A percentile compares a stretch with the other conserved stretches of the same genome.
phyloP scores from a whole-genome alignment of 208 protist genomes.

The Naegleria lovaniensis region DNA sequence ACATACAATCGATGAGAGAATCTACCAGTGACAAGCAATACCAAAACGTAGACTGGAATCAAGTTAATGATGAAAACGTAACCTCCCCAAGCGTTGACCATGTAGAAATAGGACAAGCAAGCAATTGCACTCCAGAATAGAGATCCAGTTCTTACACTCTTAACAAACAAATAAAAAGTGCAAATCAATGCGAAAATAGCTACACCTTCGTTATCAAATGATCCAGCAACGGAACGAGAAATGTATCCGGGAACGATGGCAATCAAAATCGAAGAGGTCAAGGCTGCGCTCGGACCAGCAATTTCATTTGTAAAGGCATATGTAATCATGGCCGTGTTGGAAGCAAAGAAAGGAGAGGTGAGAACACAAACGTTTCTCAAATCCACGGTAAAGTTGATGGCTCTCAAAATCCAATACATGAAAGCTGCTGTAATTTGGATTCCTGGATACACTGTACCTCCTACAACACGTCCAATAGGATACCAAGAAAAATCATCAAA shows the following conservation, averaged over 20 bases:
- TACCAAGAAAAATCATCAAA: slow-evolving; percentile 96
- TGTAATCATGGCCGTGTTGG: slow-evolving; percentile 71
- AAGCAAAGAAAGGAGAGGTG: slow-evolving; percentile 83
- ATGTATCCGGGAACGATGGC: slow-evolving; percentile 85
- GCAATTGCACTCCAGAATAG: slow-evolving; percentile 60
- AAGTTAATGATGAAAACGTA: slow-evolving; percentile 97
- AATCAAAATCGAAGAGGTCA: slow-evolving; percentile 70
- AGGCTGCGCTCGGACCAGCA: slow-evolving; percentile 58
- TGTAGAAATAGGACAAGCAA: slow-evolving; percentile 72
- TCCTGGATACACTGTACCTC: slow-evolving; percentile 93
- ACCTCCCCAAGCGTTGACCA: slow-evolving; percentile 90
- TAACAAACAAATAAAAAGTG: slow-evolving; percentile 81
- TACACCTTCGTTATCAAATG: slow-evolving; percentile 97
- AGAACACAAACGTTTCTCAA: slow-evolving; percentile 93
- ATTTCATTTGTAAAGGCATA: slow-evolving; percentile 72
- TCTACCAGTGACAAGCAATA: slow-evolving; percentile 63
- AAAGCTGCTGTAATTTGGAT: slow-evolving; percentile 88
- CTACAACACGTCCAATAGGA: slow-evolving; percentile 93
- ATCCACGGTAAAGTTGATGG: slow-evolving; percentile 74
- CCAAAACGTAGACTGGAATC: slow-evolving; percentile 81
- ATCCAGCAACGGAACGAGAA: slow-evolving; percentile 93
- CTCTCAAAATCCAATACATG: slow-evolving; percentile 70
- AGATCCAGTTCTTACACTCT: slow-evolving; percentile 68
- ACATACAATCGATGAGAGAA: slow-evolving; percentile 77
- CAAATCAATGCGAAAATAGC: slow-evolving; percentile 90